A percentile compares a stretch with the other conserved stretches of the same genome.
These are phyloP conservation scores for Neurospora hispaniola DNA, from an alignment of 495 filamentous ascomycete species.

Conservation along the genomic window DNA sequence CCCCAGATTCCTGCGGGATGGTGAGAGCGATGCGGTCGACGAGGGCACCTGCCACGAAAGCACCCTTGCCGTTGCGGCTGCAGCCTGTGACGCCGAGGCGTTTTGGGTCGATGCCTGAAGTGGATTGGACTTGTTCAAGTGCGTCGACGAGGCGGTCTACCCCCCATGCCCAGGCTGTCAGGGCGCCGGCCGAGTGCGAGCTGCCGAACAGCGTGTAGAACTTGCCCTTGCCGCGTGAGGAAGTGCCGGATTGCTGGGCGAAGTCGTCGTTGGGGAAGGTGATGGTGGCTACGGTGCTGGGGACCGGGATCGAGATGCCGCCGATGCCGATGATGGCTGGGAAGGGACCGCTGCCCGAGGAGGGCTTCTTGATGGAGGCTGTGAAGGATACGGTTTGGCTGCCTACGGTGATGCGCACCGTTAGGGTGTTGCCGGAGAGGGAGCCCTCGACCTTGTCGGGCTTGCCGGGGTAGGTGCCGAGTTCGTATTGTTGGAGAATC, in stretches of 20 bases:
- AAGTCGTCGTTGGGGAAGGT: constrained; percentile 41
- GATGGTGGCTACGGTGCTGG: constrained; percentile 36
- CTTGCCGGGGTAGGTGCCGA: constrained; percentile 36
- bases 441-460: constrained; percentile 36
- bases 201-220: constrained; percentile 44
- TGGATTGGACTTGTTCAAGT: constrained; percentile 34
- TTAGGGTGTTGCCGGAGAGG: constrained; percentile 28
- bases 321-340: constrained; percentile 43
- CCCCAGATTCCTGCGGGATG: constrained; percentile 44
- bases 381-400: constrained; percentile 39
- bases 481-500: constrained; percentile 42
- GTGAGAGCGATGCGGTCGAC: constrained; percentile 43
- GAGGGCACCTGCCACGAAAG: constrained; percentile 40
- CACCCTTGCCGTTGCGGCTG: constrained; percentile 46
- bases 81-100: constrained; percentile 42
- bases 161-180: constrained; percentile 46
- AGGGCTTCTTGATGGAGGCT: constrained; percentile 32
- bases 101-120: constrained; percentile 39
- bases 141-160: constrained; percentile 43
- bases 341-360: constrained; percentile 28
- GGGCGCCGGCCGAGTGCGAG: constrained; percentile 38
- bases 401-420: constrained; percentile 34
- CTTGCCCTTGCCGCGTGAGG: constrained; percentile 34
- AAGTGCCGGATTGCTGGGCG: constrained; percentile 27
- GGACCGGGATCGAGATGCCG: constrained; percentile 36